Evolutionary conservation across 352 stramenopile genomes (phyloP).

Genomic region (Globisporangium spinosum): DNA sequence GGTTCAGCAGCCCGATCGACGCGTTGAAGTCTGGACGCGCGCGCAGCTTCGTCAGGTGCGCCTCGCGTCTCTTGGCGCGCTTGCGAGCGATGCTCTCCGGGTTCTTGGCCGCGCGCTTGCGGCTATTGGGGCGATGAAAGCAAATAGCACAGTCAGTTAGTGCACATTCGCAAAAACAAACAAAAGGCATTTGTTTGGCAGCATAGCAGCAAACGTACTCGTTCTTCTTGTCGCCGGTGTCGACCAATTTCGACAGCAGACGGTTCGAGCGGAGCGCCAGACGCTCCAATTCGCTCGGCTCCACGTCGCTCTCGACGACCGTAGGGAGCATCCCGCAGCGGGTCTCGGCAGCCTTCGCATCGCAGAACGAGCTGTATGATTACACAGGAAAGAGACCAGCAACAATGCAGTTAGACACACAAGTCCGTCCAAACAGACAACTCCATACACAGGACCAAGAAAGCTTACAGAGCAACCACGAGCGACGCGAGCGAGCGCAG

Average conservation of each 20-base stretch:
- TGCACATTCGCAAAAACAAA: not conserved
- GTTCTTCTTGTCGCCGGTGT: conserved; percentile 71
- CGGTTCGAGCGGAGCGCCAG: conserved; percentile 55
- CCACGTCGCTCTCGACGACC: conserved; percentile 47
- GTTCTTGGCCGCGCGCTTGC: conserved; percentile 70
- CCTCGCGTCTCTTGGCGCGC: conserved; percentile 63
- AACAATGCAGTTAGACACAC: not conserved
- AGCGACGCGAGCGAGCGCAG: conserved; percentile 74
- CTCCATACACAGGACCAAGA: conserved; percentile 5
- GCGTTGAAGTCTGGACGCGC: conserved; percentile 71
- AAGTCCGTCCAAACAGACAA: not conserved
- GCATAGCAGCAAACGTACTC: conserved; percentile 43
- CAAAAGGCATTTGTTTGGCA: not conserved
- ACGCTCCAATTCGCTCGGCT: conserved; percentile 65
- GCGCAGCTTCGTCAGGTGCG: conserved; percentile 54
- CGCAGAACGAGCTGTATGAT: conserved; percentile 59
- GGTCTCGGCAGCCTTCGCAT: conserved; percentile 55
- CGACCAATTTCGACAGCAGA: conserved; percentile 54
- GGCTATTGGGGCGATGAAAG: conserved; percentile 24
- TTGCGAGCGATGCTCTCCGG: conserved; percentile 70
- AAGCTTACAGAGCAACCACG: conserved; percentile 65
- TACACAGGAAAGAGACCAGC: conserved; percentile 7
- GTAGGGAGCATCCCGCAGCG: conserved; percentile 63
- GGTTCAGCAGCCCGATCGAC: conserved; percentile 69
- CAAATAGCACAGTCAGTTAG: conserved; percentile 8